These are phyloP conservation scores for Gentiana straminea DNA, from an alignment of 257 asterid genomes.

Conservation along the genomic window DNA sequence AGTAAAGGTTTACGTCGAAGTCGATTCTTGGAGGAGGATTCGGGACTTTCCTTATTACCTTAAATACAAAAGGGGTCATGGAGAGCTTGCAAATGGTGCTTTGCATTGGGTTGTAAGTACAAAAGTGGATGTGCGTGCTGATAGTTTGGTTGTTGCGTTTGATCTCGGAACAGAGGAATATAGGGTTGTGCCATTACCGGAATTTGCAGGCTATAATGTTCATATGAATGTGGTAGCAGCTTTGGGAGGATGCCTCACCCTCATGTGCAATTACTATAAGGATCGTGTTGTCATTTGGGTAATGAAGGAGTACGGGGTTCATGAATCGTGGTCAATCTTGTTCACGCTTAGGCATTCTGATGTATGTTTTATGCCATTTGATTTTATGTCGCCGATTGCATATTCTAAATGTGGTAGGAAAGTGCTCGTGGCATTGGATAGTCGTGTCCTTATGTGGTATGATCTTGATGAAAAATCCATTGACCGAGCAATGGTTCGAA, in stretches of 20 bases:
- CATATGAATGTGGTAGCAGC: not conserved
- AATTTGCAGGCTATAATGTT: not conserved
- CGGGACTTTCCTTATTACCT: conserved; percentile 6
- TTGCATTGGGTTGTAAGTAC: conserved; percentile 1
- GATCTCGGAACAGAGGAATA: conserved; percentile 6
- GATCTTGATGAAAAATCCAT: not conserved
- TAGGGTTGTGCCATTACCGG: conserved; percentile 1
- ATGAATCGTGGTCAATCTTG: conserved; percentile 7
- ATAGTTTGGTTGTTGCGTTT: conserved; percentile 6
- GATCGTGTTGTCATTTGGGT: conserved; percentile 6
- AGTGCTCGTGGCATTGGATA: not conserved
- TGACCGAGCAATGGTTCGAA: no score
- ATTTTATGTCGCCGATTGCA: not conserved
- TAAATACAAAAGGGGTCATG: not conserved
- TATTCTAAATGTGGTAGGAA: not conserved
- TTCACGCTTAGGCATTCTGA: not conserved
- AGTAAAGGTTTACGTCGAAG: conserved; percentile 4
- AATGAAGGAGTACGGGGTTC: conserved; percentile 6
- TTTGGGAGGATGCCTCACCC: conserved; percentile 4
- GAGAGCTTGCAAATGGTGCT: conserved; percentile 3
- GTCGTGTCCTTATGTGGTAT: not conserved
- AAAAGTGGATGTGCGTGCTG: not conserved
- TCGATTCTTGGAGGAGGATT: conserved; percentile 2
- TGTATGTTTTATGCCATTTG: not conserved
- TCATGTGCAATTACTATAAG: not conserved